Evolutionary conservation across 2,329 filamentous ascomycete genomes (phyloP), one percentile per base, ranked within the genome.

Genomic region (Meredithiella fracta): DNA sequence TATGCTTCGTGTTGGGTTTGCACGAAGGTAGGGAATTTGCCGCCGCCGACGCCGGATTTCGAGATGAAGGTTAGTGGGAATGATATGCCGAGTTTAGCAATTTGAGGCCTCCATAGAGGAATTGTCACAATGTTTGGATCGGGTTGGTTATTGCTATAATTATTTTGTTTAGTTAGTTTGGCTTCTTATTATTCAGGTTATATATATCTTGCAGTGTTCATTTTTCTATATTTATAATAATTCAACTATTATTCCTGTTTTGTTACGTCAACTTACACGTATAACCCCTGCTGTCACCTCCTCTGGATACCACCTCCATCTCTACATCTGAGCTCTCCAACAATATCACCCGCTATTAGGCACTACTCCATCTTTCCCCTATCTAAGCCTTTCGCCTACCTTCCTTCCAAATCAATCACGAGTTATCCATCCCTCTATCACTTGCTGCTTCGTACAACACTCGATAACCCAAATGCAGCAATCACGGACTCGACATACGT

Each of bases 1-100:
- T 97, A 97, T 65, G 91, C 90, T 1, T 89, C 83, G 17, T 94
- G 89, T 62, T 97, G 89, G 87, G 78, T 96, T 60, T 86, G 86
- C 65, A 91, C 85, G 1, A 97, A 97, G 70, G 66, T 67, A 2
- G 73, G 75, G 59, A 73, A 79, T 59, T 63, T 81, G 57, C 72
- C 73, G 38, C 76, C 76, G 53, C 73, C 75, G 2, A 79, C 76
- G 11, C 77, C 74, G 1, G 72, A 73, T 59, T 68, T 72, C 64
- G 73, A 74, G n/a, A 65, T 62, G 25, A 9, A 31, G 44, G 62
- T 64, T 25, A 65, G 62, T 20, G 70, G 68, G 2, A 54, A 64
- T 22, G 73, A 75, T 26, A 73, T 76, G 56, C 69, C 70, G 1
- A 68, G 64, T 53, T 59, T 71, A 60, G 66, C 66, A 4, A 66